Base-by-base conservation (phyloP, 768 basidiomycete genomes). In the Hortiboletus campestris region DNA sequence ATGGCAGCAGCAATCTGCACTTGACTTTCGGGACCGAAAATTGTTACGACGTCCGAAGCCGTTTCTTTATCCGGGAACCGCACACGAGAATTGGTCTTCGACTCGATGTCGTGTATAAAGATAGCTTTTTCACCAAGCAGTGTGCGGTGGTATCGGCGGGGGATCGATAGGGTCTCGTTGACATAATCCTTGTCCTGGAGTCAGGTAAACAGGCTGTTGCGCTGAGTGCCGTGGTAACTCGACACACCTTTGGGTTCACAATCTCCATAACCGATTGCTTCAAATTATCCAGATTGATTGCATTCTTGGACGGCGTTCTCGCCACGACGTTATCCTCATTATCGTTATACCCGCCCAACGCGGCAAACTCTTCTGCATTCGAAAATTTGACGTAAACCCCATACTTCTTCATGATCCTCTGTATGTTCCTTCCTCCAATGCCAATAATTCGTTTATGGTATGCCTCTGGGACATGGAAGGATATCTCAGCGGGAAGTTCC, bases 351-450 rank as follows among this genome's bases (percentile, higher is more conserved):
- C 95, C 96, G 28, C 96, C 96, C 60, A 95, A 80, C 13, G 89
- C 84, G 36, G 94, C 94, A 72, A 95, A 97, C 70, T 98, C 96
- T 63, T 98, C 96, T 12, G 93, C 93, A 70, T 98, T 98, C 22
- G 92, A 93, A 67, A 98, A 99, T 74, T 98, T 98, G 73, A 99
- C 96, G 74, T 98, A 98, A 20, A 98, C 96, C n/a, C 96, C 96
- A 62, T 89, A 97, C 71, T 96, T 94, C 78, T 98, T 98, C 96
- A 99, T 99, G 74, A 99, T 98, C 56, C 94, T 85, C 72, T 98
- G 96, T 56, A 99, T 98, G 73, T 94, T 98, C 67, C 94, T 87
- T 29, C 96, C 96, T 34, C 94, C 95, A 35, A 98, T 95, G 57
- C 96, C 96, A 62, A 99, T 99, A 70, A 99, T 99, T 57, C 97